Evolutionary conservation across 306 rosid species (phyloP).

Genomic region (Clitoria ternatea): DNA sequence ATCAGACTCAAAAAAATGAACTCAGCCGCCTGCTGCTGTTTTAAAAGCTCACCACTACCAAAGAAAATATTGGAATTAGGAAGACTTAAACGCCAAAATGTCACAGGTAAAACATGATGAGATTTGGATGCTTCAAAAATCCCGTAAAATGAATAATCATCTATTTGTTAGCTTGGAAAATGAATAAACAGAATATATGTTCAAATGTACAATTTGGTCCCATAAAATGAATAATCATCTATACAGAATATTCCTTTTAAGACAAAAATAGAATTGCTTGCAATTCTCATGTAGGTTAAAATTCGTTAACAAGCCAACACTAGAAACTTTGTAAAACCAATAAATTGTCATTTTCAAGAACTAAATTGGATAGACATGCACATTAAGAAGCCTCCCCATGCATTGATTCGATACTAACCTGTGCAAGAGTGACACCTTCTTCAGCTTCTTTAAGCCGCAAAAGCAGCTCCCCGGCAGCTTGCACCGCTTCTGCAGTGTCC

Average conservation of each 20-base stretch:
- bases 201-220: neutral
- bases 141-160: neutral
- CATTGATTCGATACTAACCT: constrained; percentile 51
- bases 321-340: neutral
- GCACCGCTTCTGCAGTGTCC: constrained; percentile 98
- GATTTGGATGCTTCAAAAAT: neutral
- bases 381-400: too few species aligned
- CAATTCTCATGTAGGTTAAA: too few species aligned
- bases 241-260: neutral
- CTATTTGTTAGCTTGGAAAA: neutral
- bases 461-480: constrained; percentile 98
- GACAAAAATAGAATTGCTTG: too few species aligned
- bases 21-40: neutral
- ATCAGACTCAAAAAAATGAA: constrained; percentile 8
- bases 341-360: neutral
- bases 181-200: neutral
- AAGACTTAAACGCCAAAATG: neutral
- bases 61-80: neutral
- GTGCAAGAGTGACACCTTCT: constrained; percentile 69
- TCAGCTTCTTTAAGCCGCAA: constrained; percentile 92
- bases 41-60: neutral
- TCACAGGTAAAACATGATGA: neutral
- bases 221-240: too few species aligned
- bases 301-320: too few species aligned
- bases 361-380: neutral